Conservation (phyloP, 2,329 filamentous ascomycete species). For the Trichoderma semiorbis region DNA sequence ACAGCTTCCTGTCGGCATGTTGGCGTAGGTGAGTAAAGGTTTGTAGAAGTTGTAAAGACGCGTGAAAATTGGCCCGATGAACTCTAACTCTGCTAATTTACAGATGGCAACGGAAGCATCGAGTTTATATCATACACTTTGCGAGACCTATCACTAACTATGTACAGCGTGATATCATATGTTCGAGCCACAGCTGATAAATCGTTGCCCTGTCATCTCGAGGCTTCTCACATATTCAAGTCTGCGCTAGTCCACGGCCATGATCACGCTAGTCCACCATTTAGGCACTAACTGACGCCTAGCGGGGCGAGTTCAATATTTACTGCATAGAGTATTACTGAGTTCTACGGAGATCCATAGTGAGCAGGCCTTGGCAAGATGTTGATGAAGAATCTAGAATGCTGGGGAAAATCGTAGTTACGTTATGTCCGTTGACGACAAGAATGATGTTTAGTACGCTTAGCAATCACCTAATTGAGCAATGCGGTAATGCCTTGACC, state of each 20-base stretch:
- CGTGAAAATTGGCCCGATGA: no score
- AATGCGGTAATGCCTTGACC: background rate
- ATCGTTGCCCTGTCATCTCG: background rate
- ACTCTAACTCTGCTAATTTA: background rate
- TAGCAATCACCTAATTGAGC: background rate
- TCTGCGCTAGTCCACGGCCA: background rate
- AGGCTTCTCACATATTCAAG: background rate
- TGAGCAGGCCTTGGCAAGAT: background rate
- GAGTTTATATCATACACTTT: background rate
- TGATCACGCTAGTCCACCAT: background rate
- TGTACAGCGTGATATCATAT: background rate
- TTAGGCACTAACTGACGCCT: background rate
- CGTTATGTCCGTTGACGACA: background rate
- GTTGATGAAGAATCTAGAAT: background rate
- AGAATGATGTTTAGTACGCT: background rate
- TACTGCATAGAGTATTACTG: background rate
- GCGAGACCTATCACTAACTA: background rate
- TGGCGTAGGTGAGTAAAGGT: background rate
- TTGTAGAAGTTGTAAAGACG: background rate
- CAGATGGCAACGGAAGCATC: background rate
- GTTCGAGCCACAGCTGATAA: background rate
- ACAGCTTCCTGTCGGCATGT: background rate
- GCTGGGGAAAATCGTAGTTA: background rate
- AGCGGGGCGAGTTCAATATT: background rate
- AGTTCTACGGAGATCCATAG: background rate